Percentiles rank a stretch among this genome's conserved stretches.
phyloP scores from a whole-genome alignment of 2,329 filamentous ascomycete genomes.

The Phialocephala sp. region DNA sequence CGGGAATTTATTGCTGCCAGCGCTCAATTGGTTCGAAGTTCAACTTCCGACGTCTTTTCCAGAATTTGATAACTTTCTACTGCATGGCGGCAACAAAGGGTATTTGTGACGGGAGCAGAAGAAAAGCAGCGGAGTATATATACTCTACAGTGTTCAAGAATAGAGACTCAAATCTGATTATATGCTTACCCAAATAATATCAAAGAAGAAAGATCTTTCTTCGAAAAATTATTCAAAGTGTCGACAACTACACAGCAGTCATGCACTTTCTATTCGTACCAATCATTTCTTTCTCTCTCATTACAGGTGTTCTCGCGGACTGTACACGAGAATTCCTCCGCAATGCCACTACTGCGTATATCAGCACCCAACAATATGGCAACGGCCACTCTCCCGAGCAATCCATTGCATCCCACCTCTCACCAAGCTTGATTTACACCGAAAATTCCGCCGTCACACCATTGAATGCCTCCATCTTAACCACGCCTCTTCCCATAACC shows the following conservation, averaged over 20 bases:
- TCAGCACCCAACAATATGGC: neutral
- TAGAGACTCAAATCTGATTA: too few relatives aligned
- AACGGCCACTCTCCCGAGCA: neutral
- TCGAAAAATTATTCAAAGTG: neutral
- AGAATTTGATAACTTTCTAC: neutral
- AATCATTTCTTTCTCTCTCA: neutral
- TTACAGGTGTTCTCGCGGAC: neutral
- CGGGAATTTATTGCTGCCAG: neutral
- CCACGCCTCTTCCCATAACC: conserved; percentile 20
- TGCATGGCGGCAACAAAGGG: too few relatives aligned
- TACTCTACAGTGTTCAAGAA: too few relatives aligned
- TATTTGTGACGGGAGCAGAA: too few relatives aligned
- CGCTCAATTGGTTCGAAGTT: neutral
- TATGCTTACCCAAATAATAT: too few relatives aligned
- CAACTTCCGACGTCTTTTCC: neutral
- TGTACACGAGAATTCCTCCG: conserved; percentile 7
- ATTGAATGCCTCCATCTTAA: conserved; percentile 20
- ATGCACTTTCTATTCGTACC: neutral
- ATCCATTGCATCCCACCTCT: neutral
- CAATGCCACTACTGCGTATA: neutral
- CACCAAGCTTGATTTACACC: conserved; percentile 12
- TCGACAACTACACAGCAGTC: neutral
- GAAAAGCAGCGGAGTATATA: too few relatives aligned
- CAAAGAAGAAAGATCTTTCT: too few relatives aligned
- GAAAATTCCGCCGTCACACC: conserved; percentile 23